These are phyloP conservation scores for Platanus orientalis DNA, from an alignment of 164 flowering plant genomes.

Conservation along the genomic window DNA sequence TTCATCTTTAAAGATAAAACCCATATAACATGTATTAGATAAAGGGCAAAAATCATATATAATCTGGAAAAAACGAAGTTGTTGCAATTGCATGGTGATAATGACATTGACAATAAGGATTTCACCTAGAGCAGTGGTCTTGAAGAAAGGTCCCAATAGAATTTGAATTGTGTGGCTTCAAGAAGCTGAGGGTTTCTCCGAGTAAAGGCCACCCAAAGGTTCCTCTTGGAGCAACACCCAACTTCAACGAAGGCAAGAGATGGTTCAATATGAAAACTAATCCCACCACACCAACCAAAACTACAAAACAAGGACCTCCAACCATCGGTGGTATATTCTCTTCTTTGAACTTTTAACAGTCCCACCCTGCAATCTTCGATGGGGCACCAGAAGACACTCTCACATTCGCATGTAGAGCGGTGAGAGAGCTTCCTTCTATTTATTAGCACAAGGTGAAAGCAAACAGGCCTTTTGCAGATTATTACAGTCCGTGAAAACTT, in stretches of 20 bases:
- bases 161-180: slow-evolving; percentile 53
- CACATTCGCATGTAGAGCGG: slow-evolving; percentile 10
- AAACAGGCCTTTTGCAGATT: slow-evolving; percentile 12
- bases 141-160: slow-evolving; percentile 46
- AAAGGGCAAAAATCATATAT: too few species aligned
- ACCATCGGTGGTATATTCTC: slow-evolving; percentile 7
- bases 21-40: too few species aligned
- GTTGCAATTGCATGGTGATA: neutral
- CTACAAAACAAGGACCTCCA: slow-evolving; percentile 17
- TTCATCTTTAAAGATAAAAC: too few species aligned
- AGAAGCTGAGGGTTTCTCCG: slow-evolving; percentile 57
- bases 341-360: neutral
- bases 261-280: slow-evolving; percentile 34
- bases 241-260: slow-evolving; percentile 40
- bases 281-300: slow-evolving; percentile 21
- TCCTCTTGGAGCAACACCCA: slow-evolving; percentile 37
- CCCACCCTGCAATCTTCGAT: neutral
- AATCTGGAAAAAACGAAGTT: too few species aligned
- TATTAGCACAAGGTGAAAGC: slow-evolving; percentile 13
- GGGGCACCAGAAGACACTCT: neutral
- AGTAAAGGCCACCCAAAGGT: slow-evolving; percentile 58
- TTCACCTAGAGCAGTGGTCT: slow-evolving; percentile 43
- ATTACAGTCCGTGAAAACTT: slow-evolving; percentile 11
- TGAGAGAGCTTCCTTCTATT: neutral
- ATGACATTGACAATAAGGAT: neutral